phyloP scores from a whole-genome alignment of 1,284 basidiomycete species.

The Baeospora myosura region DNA sequence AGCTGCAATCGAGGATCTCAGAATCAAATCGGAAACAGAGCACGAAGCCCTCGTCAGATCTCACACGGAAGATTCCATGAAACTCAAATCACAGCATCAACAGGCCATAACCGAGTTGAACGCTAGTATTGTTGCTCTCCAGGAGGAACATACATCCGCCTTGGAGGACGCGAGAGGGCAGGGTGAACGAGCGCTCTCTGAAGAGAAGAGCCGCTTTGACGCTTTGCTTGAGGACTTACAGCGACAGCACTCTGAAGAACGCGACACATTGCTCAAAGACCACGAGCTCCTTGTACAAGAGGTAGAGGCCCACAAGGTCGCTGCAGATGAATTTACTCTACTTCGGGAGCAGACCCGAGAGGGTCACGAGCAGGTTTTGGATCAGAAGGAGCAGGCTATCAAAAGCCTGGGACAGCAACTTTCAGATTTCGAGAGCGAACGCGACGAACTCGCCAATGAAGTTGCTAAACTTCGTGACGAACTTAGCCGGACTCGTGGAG shows the following conservation, averaged over 20 bases:
- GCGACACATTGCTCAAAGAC: constrained; percentile 39
- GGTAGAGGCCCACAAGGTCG: constrained; percentile 54
- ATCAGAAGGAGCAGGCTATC: constrained; percentile 43
- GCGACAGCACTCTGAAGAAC: constrained; percentile 32
- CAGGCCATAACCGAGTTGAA: constrained; percentile 36
- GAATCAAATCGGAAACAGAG: constrained; percentile 18
- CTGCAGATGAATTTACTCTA: constrained; percentile 46
- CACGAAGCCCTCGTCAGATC: constrained; percentile 19
- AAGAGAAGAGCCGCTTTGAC: constrained; percentile 35
- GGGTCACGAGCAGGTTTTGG: constrained; percentile 43
- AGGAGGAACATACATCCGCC: constrained; percentile 37
- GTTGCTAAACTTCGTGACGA: constrained; percentile 52
- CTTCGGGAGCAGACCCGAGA: constrained; percentile 44
- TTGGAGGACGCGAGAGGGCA: constrained; percentile 34
- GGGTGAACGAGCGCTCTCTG: constrained; percentile 28
- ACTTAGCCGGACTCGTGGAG: constrained; percentile 46
- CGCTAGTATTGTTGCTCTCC: constrained; percentile 32
- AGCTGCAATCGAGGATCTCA: constrained; percentile 23
- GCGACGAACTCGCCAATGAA: constrained; percentile 46
- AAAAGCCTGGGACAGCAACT: constrained; percentile 44
- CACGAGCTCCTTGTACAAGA: constrained; percentile 53
- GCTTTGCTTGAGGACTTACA: constrained; percentile 24
- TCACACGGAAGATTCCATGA: constrained; percentile 34
- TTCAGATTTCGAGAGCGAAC: constrained; percentile 37
- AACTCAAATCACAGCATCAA: constrained; percentile 40